Evolutionary conservation across 179 eudicot genomes (phyloP).

Genomic region (Nepenthes alata): DNA sequence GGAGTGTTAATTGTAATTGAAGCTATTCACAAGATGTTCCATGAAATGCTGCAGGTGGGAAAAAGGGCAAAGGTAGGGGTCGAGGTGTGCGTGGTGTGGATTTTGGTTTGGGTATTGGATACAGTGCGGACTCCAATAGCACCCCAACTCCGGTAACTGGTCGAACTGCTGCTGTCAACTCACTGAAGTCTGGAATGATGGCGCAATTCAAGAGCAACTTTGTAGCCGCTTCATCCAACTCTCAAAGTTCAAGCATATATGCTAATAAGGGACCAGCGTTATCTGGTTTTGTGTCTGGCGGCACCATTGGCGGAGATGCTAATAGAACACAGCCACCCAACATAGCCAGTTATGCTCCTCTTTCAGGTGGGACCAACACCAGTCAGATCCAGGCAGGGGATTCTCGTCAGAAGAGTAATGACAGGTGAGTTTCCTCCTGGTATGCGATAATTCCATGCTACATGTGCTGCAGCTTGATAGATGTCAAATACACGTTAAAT

Average conservation of each 20-base stretch:
- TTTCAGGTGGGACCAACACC: conserved; percentile 21
- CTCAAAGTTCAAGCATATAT: conserved; percentile 33
- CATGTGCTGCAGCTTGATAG: not conserved
- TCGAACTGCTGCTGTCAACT: conserved; percentile 69
- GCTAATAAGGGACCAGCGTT: conserved; percentile 38
- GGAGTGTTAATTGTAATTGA: too few species aligned
- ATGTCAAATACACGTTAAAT: too few species aligned
- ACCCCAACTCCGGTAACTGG: conserved; percentile 31
- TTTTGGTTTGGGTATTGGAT: conserved; percentile 89
- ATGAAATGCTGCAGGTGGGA: conserved; percentile 55
- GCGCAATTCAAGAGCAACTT: conserved; percentile 67
- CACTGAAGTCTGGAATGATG: conserved; percentile 69
- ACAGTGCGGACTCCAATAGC: conserved; percentile 44
- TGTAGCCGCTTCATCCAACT: conserved; percentile 66
- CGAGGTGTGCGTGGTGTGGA: conserved; percentile 96
- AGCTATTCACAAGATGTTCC: conserved; percentile 2
- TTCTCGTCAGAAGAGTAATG: conserved; percentile 33
- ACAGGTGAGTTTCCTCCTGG: conserved; percentile 33
- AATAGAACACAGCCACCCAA: conserved; percentile 28
- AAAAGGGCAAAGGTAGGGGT: conserved; percentile 86
- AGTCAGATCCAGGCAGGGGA: conserved; percentile 26
- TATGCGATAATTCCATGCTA: not conserved
- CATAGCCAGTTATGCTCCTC: conserved; percentile 22
- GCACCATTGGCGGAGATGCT: conserved; percentile 69
- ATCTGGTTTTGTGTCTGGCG: conserved; percentile 82